Evolutionary conservation across 2,329 filamentous ascomycete species (phyloP).

Genomic region (Zasmidium cellare): DNA sequence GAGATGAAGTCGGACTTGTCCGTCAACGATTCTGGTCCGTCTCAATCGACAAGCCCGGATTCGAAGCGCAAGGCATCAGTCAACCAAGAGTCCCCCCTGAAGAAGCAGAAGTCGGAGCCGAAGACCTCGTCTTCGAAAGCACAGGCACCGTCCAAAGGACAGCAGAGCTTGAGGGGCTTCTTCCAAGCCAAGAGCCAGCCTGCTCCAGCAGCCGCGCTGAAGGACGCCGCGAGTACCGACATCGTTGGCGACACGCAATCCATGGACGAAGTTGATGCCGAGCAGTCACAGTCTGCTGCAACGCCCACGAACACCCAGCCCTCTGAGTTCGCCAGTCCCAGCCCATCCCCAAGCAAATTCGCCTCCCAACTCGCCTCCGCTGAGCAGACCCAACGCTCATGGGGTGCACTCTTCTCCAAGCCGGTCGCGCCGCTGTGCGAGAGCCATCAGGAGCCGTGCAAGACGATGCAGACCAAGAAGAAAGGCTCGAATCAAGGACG

Average conservation of each 20-base stretch:
- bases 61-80: slow-evolving; percentile 37
- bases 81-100: slow-evolving; percentile 38
- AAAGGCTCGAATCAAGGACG: slow-evolving; percentile 75
- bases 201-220: not conserved
- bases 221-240: no score
- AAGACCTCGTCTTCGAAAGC: slow-evolving; percentile 2
- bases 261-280: not conserved
- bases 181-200: slow-evolving; percentile 62
- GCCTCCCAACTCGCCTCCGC: slow-evolving; percentile 25
- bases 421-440: slow-evolving; percentile 77
- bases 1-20: no score
- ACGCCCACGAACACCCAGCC: slow-evolving; percentile 3
- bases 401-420: slow-evolving; percentile 80
- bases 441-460: slow-evolving; percentile 79
- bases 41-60: no score
- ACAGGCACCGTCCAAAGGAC: slow-evolving; percentile 46
- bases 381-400: slow-evolving; percentile 52
- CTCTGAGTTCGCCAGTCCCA: slow-evolving; percentile 6
- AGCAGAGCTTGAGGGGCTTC: slow-evolving; percentile 73
- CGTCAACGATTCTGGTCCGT: no score
- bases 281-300: not conserved
- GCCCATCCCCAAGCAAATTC: slow-evolving; percentile 22
- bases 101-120: slow-evolving; percentile 52
- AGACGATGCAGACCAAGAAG: slow-evolving; percentile 82
- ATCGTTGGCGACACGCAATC: not conserved